A percentile compares a stretch with the other conserved stretches of the same genome.
Evolutionary conservation across 345 rosid genomes (phyloP).

Genomic region (Geranium brycei): DNA sequence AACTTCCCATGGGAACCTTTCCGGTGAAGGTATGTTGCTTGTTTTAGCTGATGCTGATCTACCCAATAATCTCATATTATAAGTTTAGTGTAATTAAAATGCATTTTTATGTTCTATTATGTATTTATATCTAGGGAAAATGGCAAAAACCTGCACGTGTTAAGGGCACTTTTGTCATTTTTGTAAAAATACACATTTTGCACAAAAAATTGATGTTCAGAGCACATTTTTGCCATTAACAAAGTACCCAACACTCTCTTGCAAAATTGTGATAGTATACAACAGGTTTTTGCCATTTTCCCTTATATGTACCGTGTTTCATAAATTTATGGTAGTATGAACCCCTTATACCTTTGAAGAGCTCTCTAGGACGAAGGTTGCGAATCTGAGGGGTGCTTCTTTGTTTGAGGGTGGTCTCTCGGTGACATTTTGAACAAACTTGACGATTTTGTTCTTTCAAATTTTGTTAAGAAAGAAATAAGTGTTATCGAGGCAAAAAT

Average conservation of each 20-base stretch:
- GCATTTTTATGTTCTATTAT: not conserved
- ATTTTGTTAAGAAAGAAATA: too few relatives aligned
- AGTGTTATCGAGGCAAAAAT: not conserved
- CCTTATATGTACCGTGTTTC: not conserved
- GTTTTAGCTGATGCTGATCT: not conserved
- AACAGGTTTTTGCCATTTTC: too few relatives aligned
- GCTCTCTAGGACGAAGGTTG: not conserved
- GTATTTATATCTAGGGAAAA: not conserved
- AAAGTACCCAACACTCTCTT: too few relatives aligned
- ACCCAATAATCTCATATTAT: not conserved
- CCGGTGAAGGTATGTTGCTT: conserved; percentile 72
- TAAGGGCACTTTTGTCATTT: too few relatives aligned
- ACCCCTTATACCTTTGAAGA: not conserved
- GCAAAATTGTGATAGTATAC: too few relatives aligned
- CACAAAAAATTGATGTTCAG: too few relatives aligned
- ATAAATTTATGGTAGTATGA: not conserved
- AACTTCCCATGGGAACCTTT: conserved; percentile 85
- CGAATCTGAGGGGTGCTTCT: not conserved
- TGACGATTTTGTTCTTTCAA: not conserved
- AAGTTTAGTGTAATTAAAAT: too few relatives aligned
- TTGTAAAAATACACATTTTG: too few relatives aligned
- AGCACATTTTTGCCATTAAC: too few relatives aligned
- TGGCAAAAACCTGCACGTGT: too few relatives aligned
- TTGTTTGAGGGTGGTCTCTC: not conserved
- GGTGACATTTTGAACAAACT: not conserved